Conservation (phyloP, 2,329 filamentous ascomycete genomes). For the Neopestalotiopsis rosae region DNA sequence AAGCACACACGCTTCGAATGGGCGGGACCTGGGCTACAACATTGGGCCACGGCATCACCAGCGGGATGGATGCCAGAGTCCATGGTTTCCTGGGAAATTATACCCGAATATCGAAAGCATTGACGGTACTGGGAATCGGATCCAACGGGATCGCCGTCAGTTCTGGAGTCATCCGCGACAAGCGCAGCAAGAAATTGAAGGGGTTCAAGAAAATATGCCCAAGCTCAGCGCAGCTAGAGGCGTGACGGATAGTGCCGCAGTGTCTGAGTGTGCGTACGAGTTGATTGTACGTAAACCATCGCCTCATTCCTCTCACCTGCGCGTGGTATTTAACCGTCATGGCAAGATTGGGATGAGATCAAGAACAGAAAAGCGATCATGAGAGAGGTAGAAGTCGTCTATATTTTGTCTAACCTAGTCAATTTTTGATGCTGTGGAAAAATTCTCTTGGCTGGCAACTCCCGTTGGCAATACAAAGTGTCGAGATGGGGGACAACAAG, state of each 20-base stretch:
- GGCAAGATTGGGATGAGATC: no score
- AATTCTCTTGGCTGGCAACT: no score
- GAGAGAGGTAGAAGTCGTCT: no score
- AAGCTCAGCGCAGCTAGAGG: neutral
- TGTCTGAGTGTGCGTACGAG: no score
- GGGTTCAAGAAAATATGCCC: conserved; percentile 1
- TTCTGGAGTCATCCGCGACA: conserved; percentile 45
- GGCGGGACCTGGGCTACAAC: conserved; percentile 59
- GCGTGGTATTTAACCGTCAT: no score
- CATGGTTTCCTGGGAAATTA: conserved; percentile 64
- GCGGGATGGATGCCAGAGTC: conserved; percentile 46
- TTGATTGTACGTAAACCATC: no score
- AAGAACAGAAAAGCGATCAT: no score
- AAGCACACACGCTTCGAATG: conserved; percentile 57
- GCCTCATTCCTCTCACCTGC: no score
- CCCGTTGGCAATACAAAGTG: no score
- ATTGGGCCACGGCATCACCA: conserved; percentile 60
- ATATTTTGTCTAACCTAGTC: no score
- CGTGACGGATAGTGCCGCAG: neutral
- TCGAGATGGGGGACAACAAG: no score
- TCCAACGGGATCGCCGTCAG: conserved; percentile 49
- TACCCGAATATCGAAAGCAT: conserved; percentile 42
- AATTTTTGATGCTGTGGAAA: no score
- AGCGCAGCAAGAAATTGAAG: conserved; percentile 15
- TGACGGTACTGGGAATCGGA: conserved; percentile 41